Evolutionary conservation across 2,329 filamentous ascomycete species (phyloP).

Genomic region (Penicillium sp.): DNA sequence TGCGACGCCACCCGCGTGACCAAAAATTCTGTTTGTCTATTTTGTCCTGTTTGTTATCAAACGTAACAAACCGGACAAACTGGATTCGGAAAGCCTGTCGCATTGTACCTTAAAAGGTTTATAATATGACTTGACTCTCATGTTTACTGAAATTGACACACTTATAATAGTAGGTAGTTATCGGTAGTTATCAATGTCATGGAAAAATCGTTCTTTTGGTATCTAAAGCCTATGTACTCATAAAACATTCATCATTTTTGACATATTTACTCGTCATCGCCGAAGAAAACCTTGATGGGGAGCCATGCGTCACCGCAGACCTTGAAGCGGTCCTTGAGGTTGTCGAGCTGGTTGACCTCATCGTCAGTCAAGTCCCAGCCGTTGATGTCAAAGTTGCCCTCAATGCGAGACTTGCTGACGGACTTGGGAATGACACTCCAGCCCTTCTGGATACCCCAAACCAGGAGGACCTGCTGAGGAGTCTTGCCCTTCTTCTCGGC

Average conservation of each 20-base stretch:
- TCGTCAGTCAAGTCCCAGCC: slow-evolving; percentile 65
- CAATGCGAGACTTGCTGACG: slow-evolving; percentile 63
- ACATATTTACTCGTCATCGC: slow-evolving; percentile 60
- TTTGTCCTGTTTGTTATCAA: neutral
- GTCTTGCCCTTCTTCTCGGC: slow-evolving; percentile 50
- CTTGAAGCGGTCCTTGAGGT: slow-evolving; percentile 69
- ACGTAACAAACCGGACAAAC: no score
- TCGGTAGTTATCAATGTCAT: neutral
- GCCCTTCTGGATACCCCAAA: slow-evolving; percentile 72
- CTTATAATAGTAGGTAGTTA: neutral
- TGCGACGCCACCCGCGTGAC: slow-evolving; percentile 18
- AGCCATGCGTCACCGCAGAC: slow-evolving; percentile 65
- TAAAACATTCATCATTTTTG: slow-evolving; percentile 13
- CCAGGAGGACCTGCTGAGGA: slow-evolving; percentile 48
- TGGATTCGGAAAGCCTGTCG: neutral
- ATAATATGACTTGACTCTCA: neutral
- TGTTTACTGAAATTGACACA: neutral
- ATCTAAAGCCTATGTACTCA: slow-evolving; percentile 20
- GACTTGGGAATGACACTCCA: slow-evolving; percentile 81
- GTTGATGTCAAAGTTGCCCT: slow-evolving; percentile 66
- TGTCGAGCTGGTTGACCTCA: slow-evolving; percentile 61
- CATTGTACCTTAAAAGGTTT: no score
- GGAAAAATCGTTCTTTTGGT: slow-evolving; percentile 14
- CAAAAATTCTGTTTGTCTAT: neutral
- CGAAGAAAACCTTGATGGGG: slow-evolving; percentile 71